Percentiles rank a stretch among this genome's conserved stretches.
Conservation (phyloP, 2,329 filamentous ascomycete genomes). For the Fusarium penzigii region DNA sequence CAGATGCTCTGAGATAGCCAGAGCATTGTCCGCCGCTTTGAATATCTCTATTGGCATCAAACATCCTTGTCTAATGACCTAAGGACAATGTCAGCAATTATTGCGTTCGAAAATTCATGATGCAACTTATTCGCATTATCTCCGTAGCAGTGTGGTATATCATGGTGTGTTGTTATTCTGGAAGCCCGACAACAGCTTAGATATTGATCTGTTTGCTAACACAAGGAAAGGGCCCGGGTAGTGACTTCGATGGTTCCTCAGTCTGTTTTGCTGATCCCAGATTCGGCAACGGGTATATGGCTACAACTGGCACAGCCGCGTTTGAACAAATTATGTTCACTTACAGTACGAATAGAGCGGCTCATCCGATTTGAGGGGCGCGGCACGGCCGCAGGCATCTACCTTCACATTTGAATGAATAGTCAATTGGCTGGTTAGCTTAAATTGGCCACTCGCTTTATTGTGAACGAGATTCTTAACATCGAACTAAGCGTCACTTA, state of each 20-base stretch:
- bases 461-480: no score
- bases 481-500: no score
- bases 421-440: no score
- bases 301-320: no score
- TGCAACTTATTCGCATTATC: constrained; percentile 14
- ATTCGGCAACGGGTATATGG: no score
- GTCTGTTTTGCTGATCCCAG: no score
- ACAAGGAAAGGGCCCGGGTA: constrained; percentile 2
- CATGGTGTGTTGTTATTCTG: constrained; percentile 30
- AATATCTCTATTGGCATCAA: neutral
- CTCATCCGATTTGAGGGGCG: no score
- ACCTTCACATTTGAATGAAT: no score
- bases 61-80: neutral
- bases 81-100: neutral
- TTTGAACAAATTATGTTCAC: no score
- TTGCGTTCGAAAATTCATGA: neutral
- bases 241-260: neutral
- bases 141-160: constrained; percentile 28
- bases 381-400: no score
- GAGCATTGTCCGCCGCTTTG: neutral
- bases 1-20: neutral
- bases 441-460: no score
- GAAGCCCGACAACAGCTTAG: constrained; percentile 21
- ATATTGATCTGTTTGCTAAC: constrained; percentile 15
- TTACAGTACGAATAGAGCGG: no score